These are phyloP conservation scores for Camelina laxa DNA, from an alignment of 345 rosid genomes.

Conservation along the genomic window DNA sequence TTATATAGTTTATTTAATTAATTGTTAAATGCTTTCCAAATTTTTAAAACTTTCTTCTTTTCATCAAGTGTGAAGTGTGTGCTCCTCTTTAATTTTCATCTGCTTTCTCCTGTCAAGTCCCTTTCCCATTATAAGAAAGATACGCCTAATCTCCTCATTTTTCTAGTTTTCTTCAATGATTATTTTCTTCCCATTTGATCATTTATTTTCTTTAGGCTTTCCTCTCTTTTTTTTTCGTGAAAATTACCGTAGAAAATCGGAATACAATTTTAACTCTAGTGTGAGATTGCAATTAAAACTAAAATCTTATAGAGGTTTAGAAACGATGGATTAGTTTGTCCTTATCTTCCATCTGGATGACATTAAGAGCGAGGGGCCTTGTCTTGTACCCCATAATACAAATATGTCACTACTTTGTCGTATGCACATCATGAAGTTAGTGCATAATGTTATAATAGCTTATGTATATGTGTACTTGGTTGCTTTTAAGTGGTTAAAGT, in stretches of 20 bases:
- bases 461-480: background rate
- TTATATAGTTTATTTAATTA: constrained; percentile 5
- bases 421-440: constrained; percentile 42
- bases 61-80: constrained; percentile 38
- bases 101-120: constrained; percentile 43
- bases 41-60: constrained; percentile 31
- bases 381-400: constrained; percentile 31
- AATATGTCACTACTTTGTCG: constrained; percentile 39
- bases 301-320: background rate
- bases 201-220: background rate
- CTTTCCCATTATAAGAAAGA: constrained; percentile 40
- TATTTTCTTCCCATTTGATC: background rate
- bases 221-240: background rate
- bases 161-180: constrained; percentile 2
- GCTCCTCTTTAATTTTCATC: constrained; percentile 34
- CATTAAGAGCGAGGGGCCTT: constrained; percentile 42
- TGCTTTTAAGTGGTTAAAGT: constrained; percentile 12
- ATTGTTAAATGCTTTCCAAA: constrained; percentile 6
- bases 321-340: constrained; percentile 28
- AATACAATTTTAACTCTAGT: background rate
- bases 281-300: background rate
- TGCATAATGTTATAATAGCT: constrained; percentile 29
- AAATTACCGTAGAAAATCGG: background rate
- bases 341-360: constrained; percentile 40
- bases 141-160: constrained; percentile 32